Base-by-base conservation (phyloP, 768 basidiomycete species). In the Russula sp. region DNA sequence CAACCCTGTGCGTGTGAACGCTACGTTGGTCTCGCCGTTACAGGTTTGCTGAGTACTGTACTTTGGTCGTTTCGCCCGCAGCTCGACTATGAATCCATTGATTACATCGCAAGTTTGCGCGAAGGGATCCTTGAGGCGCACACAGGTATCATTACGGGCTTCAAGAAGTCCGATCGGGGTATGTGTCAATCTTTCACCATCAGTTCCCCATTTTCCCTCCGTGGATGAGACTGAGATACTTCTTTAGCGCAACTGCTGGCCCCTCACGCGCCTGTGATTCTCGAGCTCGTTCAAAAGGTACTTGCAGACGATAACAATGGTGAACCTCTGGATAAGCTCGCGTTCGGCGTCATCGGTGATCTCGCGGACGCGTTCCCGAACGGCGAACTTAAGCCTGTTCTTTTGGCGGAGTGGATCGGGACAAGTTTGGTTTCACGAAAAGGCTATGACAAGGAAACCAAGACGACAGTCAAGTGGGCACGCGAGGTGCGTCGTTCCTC, bases 81-180 rank as follows among this genome's bases (percentile, higher is more conserved):
- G 92, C 84, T 89, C 40, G 92, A 95, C 73, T 90, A 86, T 69
- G 94, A 96, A 66, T 83, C 95, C 62, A 83, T 95, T 62, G 97
- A 99, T 68, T 98, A 98, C 72, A 92, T 96, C 51, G 82, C 85
- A 59, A 84, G 85, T 59, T 81, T 99, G 62, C 86, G 97, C 42
- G 97, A 98, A 71, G 94, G 94, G 51, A 98, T 99, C 68, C 79
- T 98, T 36, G 97, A 99, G 75, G 96, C 97, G 2, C 98, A 97
- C 71, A 96, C 92, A 5, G 95, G 96, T 28, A 88, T 99, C 67
- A 87, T 98, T 64, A 88, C 92, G 42, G 94, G 90, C 0, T 78
- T 98, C 72, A 95, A 94, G 80, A 86, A 85, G 70, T 89, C 89
- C 1, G 83, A 84, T 24, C 87, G 92, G 78, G 83, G 93, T 91